Evolutionary conservation across 768 basidiomycete genomes (phyloP).

Genomic region (Naganishia friedmannii): DNA sequence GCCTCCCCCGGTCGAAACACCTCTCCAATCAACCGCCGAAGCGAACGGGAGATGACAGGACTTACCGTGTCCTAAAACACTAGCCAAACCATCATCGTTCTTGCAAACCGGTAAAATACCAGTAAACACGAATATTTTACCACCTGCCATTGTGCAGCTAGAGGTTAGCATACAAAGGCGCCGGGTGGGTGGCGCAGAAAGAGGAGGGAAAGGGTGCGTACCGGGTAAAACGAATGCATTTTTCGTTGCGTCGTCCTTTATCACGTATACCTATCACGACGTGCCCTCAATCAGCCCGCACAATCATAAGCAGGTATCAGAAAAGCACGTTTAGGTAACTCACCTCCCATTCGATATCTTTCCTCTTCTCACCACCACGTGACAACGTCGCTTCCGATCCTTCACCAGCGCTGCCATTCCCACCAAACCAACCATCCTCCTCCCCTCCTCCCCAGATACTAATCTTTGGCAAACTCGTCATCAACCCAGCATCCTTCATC

Average conservation of each 20-base stretch:
- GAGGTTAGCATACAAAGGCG: not conserved
- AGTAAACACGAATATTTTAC: conserved; percentile 78
- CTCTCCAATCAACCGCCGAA: conserved; percentile 50
- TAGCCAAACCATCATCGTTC: conserved; percentile 78
- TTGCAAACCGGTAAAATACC: conserved; percentile 75
- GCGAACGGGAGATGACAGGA: not conserved
- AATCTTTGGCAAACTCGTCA: conserved; percentile 4
- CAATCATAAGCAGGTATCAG: too few relatives aligned
- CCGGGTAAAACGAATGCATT: conserved; percentile 79
- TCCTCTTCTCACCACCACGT: conserved; percentile 29
- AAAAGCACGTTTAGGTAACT: too few relatives aligned
- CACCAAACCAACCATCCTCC: conserved; percentile 38
- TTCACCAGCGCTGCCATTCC: conserved; percentile 42
- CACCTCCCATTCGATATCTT: conserved; percentile 52
- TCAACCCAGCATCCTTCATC: conserved; percentile 52
- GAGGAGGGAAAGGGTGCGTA: conserved; percentile 39
- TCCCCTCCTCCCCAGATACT: conserved; percentile 31
- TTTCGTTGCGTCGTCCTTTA: conserved; percentile 65
- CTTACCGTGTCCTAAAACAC: conserved; percentile 77
- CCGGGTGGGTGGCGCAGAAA: not conserved
- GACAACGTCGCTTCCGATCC: conserved; percentile 20
- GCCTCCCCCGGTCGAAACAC: conserved; percentile 62
- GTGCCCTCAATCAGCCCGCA: conserved; percentile 33
- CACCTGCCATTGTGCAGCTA: conserved; percentile 53
- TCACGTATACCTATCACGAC: conserved; percentile 70